Evolutionary conservation across 192 early-diverging fungal species (phyloP), one percentile per base, ranked within the genome.

Genomic region (Umbelopsis sp.): DNA sequence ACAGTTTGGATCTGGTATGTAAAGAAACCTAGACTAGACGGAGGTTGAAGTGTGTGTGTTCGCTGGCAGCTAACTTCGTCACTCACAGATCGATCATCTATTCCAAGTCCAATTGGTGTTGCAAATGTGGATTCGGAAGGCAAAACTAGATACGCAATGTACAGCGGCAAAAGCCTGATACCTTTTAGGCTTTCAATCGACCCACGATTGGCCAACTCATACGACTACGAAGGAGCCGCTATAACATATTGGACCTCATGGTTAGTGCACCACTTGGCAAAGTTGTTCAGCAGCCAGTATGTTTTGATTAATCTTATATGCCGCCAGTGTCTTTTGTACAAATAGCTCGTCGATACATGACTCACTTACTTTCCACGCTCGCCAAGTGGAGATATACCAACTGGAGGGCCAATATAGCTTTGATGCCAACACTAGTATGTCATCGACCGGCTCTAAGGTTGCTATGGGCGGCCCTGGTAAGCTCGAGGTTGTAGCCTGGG

Each of bases 361-460:
- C 16, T 61, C 55, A 37, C 13, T 61, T 16, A 30, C 15, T 3
- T 61, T 61, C 5, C 27, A 61, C 11, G 27, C 55, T 12, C 55
- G 55, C 30, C 55, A 61, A 61, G 55, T 61, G 30, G 25, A 61
- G 7, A 18, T 61, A 5, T 61, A 35, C n/a, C 55, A 61, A 18
- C 25, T 61, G 3, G 55, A 61, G 27, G 33, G 55, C 12, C 33
- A 35, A 25, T 15, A 16, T 35, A 8, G 15, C 12, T 6, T 6
- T n/a, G 27, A 61, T 33, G 1, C 30, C 18, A 12, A 18, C 6
- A 61, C 25, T n/a, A 61, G 55, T 15, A 11, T n/a, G 12, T 61
- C 55, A 25, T 61, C 55, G 3, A 35, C 55, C 2, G 30, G 55
- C 18, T 61, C 55, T 2, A 61, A 35, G 7, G 27, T 61, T 18